Percentiles rank a stretch among this genome's conserved stretches.
Conservation (phyloP, 768 basidiomycete genomes). For the Sistotremastrum suecicum region DNA sequence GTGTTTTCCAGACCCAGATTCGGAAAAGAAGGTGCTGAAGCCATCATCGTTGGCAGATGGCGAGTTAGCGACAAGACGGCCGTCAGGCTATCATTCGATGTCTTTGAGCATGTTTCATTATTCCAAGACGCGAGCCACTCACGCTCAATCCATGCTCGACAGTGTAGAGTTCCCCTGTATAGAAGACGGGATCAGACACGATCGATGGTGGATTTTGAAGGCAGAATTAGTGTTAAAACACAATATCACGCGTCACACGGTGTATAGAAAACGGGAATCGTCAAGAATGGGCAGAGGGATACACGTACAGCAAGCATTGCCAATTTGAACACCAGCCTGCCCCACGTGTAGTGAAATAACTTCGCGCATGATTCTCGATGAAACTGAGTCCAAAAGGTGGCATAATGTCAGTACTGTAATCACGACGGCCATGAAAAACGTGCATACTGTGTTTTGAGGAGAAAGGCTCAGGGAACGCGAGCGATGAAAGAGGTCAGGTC, state of each 20-base stretch:
- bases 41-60: constrained; percentile 71
- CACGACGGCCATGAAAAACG: too few species aligned
- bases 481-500: too few species aligned
- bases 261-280: constrained; percentile 8
- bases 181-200: constrained; percentile 13
- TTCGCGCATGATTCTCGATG: constrained; percentile 58
- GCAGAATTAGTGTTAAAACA: constrained; percentile 3
- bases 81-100: constrained; percentile 62
- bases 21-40: constrained; percentile 99
- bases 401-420: too few species aligned
- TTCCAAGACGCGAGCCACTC: constrained; percentile 20
- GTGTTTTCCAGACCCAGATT: constrained; percentile 92
- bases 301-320: constrained; percentile 94
- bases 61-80: constrained; percentile 71
- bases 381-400: too few species aligned
- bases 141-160: constrained; percentile 97
- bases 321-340: constrained; percentile 96
- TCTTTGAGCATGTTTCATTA: constrained; percentile 8
- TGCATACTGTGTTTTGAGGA: too few species aligned
- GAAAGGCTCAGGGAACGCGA: too few species aligned
- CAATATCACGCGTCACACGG: constrained; percentile 21
- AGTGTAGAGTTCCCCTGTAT: constrained; percentile 92
- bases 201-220: constrained; percentile 3
- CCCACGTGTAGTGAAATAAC: constrained; percentile 98
- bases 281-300: constrained; percentile 8